Base-by-base conservation (phyloP, 2,329 filamentous ascomycete species). In the Ustulina deusta region DNA sequence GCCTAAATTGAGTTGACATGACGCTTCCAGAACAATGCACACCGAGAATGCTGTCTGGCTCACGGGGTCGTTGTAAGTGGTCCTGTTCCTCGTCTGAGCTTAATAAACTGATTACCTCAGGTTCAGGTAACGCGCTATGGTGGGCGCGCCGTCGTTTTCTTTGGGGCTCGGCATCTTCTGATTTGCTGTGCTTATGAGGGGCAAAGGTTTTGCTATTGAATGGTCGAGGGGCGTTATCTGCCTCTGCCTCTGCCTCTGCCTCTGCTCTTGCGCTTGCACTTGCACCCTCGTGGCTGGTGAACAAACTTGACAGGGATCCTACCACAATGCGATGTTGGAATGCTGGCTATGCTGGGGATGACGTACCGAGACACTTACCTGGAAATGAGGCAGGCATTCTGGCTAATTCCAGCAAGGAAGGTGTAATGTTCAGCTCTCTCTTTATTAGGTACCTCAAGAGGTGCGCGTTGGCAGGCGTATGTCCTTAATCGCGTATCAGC, bases 31-130 rank as follows among this genome's bases (percentile, higher is more conserved):
- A 36, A 44, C 9, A 27, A 27, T 32, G 15, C 34, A 46, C 34
- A 38, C 54, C 9, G 20, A 22, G 15, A 34, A 48, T 11, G 34
- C 6, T 36, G n/a, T 40, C 55, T 27, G 38, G 9, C 36, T 22
- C 27, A 15, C 40, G 27, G 36, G 49, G 40, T 6, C n/a, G 15
- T 36, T 32, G 52, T 25, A 55, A 17, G 10, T 22, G 36, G 29
- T 29, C 46, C 27, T 40, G 46, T 15, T 68, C 58, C 25, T 65
- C 63, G 38, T 70, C 67, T 1, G 65, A 69, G 46, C 42, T 63
- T 15, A 68, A 11, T 34, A 71, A 25, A 48, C 62, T 70, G 52
- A 70, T 63, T 9, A 62, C 44, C 46, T 71, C 64, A 4, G 57
- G n/a, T n/a, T 13, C 13, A 20, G 32, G 42, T 2, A 25, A 13